phyloP scores from a whole-genome alignment of 805 yeast species.

The Kluyveromyces lactis region DNA sequence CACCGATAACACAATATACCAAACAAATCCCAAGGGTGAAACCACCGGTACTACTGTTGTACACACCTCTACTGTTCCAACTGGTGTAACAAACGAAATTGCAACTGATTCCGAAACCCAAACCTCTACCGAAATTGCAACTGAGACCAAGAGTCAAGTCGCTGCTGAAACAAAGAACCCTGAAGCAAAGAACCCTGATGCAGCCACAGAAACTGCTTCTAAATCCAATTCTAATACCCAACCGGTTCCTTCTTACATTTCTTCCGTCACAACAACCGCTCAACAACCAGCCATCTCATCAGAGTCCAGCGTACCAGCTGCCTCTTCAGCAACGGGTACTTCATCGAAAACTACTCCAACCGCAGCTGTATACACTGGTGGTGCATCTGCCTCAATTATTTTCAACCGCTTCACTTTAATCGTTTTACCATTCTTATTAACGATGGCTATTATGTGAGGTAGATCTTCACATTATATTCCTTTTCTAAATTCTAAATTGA shows the following conservation, averaged over 20 bases:
- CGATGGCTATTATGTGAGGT: neutral
- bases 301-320: neutral
- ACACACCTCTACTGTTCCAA: neutral
- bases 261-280: neutral
- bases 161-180: neutral
- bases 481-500: no score
- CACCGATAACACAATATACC: neutral
- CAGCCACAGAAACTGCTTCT: no score
- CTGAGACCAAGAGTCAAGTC: neutral
- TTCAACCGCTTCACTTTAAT: neutral
- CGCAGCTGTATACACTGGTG: neutral
- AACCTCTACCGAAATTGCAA: neutral
- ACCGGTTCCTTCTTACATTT: neutral
- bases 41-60: neutral
- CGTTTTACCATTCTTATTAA: neutral
- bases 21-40: neutral
- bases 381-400: neutral
- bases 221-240: no score
- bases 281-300: no score
- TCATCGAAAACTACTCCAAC: neutral
- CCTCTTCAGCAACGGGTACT: neutral
- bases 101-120: neutral
- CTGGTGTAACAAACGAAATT: neutral
- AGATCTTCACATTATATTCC: neutral
- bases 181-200: no score